These are phyloP conservation scores for Pseudevernia furfuracea DNA, from an alignment of 495 filamentous ascomycete genomes.

Conservation along the genomic window DNA sequence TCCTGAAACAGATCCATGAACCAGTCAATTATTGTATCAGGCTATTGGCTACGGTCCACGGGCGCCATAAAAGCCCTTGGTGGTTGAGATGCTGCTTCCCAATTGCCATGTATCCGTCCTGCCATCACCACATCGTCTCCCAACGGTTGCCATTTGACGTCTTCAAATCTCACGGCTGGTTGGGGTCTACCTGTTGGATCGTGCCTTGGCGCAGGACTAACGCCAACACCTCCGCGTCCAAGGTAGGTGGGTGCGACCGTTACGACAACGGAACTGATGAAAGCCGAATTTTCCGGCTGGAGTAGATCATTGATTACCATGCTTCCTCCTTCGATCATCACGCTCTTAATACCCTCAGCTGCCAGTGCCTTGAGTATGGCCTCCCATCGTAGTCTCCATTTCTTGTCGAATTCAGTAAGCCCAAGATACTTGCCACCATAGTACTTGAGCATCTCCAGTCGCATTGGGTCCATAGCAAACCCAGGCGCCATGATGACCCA, in stretches of 20 bases:
- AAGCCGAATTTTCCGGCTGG: constrained; percentile 46
- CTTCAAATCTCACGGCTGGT: constrained; percentile 52
- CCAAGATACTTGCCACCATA: constrained; percentile 45
- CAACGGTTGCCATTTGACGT: constrained; percentile 64
- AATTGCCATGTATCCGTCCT: constrained; percentile 41
- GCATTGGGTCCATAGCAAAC: constrained; percentile 41
- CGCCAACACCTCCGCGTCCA: constrained; percentile 66
- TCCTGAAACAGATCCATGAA: neutral
- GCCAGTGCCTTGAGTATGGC: constrained; percentile 50
- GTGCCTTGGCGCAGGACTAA: constrained; percentile 50
- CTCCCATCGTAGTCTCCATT: constrained; percentile 52
- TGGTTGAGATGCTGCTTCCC: too few relatives aligned
- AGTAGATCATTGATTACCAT: constrained; percentile 70
- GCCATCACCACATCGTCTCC: constrained; percentile 70
- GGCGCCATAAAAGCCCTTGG: too few relatives aligned
- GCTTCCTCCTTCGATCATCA: constrained; percentile 86
- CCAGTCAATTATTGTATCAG: neutral
- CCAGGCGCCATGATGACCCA: constrained; percentile 55
- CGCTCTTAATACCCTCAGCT: constrained; percentile 57
- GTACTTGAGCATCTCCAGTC: constrained; percentile 40
- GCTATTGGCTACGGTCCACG: too few relatives aligned
- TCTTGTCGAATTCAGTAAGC: constrained; percentile 42
- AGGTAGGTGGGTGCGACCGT: constrained; percentile 82
- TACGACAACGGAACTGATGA: constrained; percentile 68
- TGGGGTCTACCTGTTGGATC: constrained; percentile 44